These are phyloP conservation scores for Neofusicoccum parvum DNA, from an alignment of 2,329 filamentous ascomycete genomes.

Conservation along the genomic window DNA sequence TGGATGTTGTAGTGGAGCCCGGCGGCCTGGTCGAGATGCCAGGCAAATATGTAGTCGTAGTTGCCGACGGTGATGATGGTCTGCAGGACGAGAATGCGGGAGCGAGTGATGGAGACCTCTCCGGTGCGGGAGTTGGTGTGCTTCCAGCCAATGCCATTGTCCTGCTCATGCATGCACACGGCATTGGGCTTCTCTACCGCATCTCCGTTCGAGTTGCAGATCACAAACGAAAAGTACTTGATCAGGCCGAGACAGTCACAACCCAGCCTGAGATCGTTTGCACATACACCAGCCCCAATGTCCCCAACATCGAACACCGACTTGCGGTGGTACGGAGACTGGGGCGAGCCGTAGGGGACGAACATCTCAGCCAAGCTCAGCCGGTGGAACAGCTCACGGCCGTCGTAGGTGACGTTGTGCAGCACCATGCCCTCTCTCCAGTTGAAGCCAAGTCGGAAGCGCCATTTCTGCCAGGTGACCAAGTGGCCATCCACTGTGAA, in stretches of 20 bases:
- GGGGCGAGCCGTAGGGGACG: constrained; percentile 48
- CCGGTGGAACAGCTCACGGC: constrained; percentile 45
- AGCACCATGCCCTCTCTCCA: constrained; percentile 48
- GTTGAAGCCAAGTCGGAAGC: constrained; percentile 48
- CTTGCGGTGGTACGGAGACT: constrained; percentile 46
- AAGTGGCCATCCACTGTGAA: constrained; percentile 28
- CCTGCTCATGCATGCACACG: constrained; percentile 45
- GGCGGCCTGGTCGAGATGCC: constrained; percentile 25
- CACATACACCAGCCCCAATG: constrained; percentile 45
- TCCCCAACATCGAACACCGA: constrained; percentile 50
- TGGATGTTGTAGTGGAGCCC: constrained; percentile 25
- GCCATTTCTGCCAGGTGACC: constrained; percentile 48
- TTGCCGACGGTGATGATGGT: constrained; percentile 33
- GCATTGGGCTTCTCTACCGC: constrained; percentile 45
- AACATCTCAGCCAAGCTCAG: constrained; percentile 49
- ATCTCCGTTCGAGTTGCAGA: constrained; percentile 38
- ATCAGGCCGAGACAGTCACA: constrained; percentile 51
- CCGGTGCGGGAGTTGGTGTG: constrained; percentile 33
- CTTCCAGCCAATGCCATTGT: constrained; percentile 34
- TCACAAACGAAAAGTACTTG: constrained; percentile 47
- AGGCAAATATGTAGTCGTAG: constrained; percentile 32
- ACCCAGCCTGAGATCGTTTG: constrained; percentile 47
- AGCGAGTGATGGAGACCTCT: constrained; percentile 28
- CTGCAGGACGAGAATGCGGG: constrained; percentile 30
- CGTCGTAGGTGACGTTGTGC: constrained; percentile 45